These are phyloP conservation scores for Ilex paraguariensis DNA, from an alignment of 305 asterid genomes.

Conservation along the genomic window DNA sequence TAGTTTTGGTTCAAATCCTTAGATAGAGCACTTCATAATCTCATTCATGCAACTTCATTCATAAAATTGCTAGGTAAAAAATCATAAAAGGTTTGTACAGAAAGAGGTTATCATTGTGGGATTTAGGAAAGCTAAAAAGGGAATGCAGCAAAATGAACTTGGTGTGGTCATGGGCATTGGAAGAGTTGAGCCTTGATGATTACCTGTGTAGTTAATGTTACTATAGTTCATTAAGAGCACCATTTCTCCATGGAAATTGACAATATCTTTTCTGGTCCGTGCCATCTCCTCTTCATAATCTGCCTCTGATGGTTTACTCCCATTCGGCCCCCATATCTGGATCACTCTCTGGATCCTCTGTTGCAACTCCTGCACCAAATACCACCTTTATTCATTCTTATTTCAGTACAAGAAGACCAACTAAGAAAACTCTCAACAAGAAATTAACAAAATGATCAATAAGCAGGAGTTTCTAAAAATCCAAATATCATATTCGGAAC, in stretches of 20 bases:
- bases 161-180: too few species aligned
- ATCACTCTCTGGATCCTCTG: slow-evolving; percentile 60
- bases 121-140: neutral
- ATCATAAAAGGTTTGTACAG: too few species aligned
- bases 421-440: too few species aligned
- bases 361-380: slow-evolving; percentile 58
- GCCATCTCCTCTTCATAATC: slow-evolving; percentile 55
- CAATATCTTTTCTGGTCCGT: slow-evolving; percentile 69
- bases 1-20: too few species aligned
- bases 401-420: too few species aligned
- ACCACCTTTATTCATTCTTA: neutral
- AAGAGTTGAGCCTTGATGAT: neutral
- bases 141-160: too few species aligned
- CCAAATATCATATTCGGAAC: too few species aligned
- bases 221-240: slow-evolving; percentile 81
- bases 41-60: too few species aligned
- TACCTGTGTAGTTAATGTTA: slow-evolving; percentile 86
- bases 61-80: too few species aligned
- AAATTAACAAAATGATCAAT: too few species aligned
- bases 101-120: neutral
- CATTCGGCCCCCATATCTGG: slow-evolving; percentile 39
- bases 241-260: slow-evolving; percentile 97
- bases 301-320: slow-evolving; percentile 39
- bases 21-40: too few species aligned
- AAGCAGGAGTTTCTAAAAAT: too few species aligned